Evolutionary conservation across 2,329 filamentous ascomycete species (phyloP), one percentile per base, ranked within the genome.

Genomic region (Macrophomina phaseolina): DNA sequence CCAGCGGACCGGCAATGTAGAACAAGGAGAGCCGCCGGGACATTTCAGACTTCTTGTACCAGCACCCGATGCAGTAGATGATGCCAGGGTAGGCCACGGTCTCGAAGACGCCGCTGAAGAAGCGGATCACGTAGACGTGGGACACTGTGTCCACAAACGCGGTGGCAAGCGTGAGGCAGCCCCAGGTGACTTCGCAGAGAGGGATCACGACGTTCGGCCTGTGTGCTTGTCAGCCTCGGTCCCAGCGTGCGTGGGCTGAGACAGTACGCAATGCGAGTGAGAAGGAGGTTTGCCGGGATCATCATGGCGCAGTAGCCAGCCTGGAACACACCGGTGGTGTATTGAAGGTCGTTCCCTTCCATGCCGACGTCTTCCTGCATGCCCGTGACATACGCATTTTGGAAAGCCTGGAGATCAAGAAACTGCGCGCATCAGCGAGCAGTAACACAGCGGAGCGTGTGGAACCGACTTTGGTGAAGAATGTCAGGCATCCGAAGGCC

Each of bases 401-500:
- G 79, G 55, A 82, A 70, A 52, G 82, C 82, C 5, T 74, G 75
- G 38, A 80, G 77, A 52, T 82, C 80, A 1, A 82, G 68, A 81
- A 83, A 0, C 78, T 71, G 1, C 79, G 80, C 1, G 73, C 79
- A 68, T 82, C 18, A 79, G 2, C 79, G 73, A 0, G 81, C 82
- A 67, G 36, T 18, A 18, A 18, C 18, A 18, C 18, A 18, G 18
- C 1, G 18, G 18, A 18, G 18, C 18, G 18, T 18, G 18, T 18
- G 18, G 18, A 18, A 1, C 18, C 18, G 18, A 81, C 85, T 71
- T 86, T 84, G 0, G 84, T 79, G 16, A 87, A 87, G 68, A 86
- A 86, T 0, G 82, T 80, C 2, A 87, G 73, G 51, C 86, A 83
- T 0, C 84, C 84, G 70, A 87, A 88, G 0, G 85, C 84, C 0